phyloP scores from a whole-genome alignment of 108 stramenopile genomes.

The Nannochloropsis salina region DNA sequence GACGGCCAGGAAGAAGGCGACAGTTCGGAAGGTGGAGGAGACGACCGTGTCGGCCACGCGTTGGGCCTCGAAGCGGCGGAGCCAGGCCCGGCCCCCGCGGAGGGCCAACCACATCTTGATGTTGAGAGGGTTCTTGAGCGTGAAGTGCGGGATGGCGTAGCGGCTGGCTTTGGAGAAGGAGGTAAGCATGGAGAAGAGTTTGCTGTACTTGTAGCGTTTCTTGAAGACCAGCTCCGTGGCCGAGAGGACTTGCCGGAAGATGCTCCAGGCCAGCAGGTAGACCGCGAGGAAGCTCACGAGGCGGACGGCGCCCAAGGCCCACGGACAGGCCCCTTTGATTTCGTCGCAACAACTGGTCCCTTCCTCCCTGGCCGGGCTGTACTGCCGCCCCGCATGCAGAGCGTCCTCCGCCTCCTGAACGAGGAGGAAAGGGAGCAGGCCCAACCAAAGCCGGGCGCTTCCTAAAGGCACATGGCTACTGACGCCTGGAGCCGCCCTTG shows the following conservation, averaged over 20 bases:
- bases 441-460: background rate
- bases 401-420: background rate
- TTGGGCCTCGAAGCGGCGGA: slow-evolving; percentile 35
- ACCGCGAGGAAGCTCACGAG: background rate
- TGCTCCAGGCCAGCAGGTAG: background rate
- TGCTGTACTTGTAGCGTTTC: slow-evolving; percentile 43
- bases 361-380: background rate
- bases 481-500: background rate
- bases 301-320: background rate
- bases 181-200: slow-evolving; percentile 45
- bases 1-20: slow-evolving; percentile 22
- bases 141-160: slow-evolving; percentile 46
- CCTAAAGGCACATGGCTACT: background rate
- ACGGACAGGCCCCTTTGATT: background rate
- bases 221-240: background rate
- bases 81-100: slow-evolving; percentile 40
- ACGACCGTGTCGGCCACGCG: slow-evolving; percentile 31
- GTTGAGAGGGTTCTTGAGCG: slow-evolving; percentile 48
- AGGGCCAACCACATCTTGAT: slow-evolving; percentile 47
- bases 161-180: slow-evolving; percentile 37
- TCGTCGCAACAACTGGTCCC: background rate
- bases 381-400: background rate
- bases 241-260: background rate
- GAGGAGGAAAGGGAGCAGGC: background rate
- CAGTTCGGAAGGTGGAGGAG: background rate